These are phyloP conservation scores for Flaveria floridana DNA, from an alignment of 140 eudicot species.

Conservation along the genomic window DNA sequence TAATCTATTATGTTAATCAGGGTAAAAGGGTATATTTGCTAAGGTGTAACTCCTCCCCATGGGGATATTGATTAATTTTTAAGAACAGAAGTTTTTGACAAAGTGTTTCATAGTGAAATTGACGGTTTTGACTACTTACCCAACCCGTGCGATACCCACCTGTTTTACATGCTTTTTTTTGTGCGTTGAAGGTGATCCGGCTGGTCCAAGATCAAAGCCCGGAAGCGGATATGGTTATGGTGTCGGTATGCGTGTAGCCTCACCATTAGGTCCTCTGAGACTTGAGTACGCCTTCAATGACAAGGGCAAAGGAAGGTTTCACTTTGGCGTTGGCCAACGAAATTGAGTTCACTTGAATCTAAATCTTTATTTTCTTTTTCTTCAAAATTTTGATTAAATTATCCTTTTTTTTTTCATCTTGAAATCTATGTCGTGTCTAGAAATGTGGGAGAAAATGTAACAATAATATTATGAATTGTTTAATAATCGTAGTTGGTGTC, in stretches of 20 bases:
- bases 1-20: too few relatives aligned
- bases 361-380: neutral
- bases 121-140: neutral
- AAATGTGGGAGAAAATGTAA: conserved; percentile 24
- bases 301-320: conserved; percentile 80
- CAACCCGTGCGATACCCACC: neutral
- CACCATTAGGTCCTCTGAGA: conserved; percentile 81
- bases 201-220: conserved; percentile 89
- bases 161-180: neutral
- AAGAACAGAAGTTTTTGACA: too few relatives aligned
- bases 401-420: neutral
- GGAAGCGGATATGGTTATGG: conserved; percentile 98
- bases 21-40: too few relatives aligned
- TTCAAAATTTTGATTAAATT: conserved; percentile 25
- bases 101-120: too few relatives aligned
- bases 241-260: conserved; percentile 79
- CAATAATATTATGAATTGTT: neutral
- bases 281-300: conserved; percentile 93
- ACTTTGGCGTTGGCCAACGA: conserved; percentile 86
- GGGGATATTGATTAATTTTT: too few relatives aligned
- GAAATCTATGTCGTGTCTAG: conserved; percentile 16
- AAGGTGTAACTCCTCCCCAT: too few relatives aligned
- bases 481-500: conserved; percentile 20
- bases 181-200: conserved; percentile 77
- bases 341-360: conserved; percentile 40